These are phyloP conservation scores for Wallacemonas sp. DNA, from an alignment of 208 protist species.

Conservation along the genomic window DNA sequence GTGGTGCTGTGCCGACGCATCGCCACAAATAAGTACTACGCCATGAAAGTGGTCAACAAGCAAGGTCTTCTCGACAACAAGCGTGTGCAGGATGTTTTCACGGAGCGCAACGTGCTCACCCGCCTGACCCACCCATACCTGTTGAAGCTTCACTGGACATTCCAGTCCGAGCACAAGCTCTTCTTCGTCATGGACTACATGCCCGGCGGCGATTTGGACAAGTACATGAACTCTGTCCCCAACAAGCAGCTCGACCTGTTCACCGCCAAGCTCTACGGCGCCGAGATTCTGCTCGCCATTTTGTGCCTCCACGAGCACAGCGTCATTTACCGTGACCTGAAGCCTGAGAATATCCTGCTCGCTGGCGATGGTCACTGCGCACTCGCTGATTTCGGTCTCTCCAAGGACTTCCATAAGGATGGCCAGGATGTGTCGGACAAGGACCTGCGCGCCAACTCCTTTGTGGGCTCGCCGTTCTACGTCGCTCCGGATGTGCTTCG, in stretches of 20 bases:
- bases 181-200: conserved; percentile 97
- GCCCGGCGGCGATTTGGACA: conserved; percentile 92
- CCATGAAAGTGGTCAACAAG: conserved; percentile 95
- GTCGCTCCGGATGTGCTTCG: conserved; percentile 95
- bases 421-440: conserved; percentile 65
- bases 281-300: conserved; percentile 92
- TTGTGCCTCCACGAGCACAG: conserved; percentile 93
- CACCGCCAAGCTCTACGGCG: conserved; percentile 92
- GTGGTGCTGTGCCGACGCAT: conserved; percentile 93
- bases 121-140: conserved; percentile 94
- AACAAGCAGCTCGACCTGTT: conserved; percentile 87
- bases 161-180: conserved; percentile 95
- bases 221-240: conserved; percentile 89
- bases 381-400: conserved; percentile 92
- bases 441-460: conserved; percentile 89
- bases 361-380: conserved; percentile 85
- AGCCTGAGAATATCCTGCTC: conserved; percentile 93
- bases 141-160: conserved; percentile 95
- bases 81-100: conserved; percentile 92
- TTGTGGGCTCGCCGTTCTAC: conserved; percentile 94
- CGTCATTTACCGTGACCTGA: conserved; percentile 95
- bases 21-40: conserved; percentile 91
- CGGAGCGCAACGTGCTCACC: conserved; percentile 92
- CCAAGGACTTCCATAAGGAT: conserved; percentile 91
- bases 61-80: conserved; percentile 89